Conservation (phyloP, 257 asterid genomes). For the Nicotiana knightiana region DNA sequence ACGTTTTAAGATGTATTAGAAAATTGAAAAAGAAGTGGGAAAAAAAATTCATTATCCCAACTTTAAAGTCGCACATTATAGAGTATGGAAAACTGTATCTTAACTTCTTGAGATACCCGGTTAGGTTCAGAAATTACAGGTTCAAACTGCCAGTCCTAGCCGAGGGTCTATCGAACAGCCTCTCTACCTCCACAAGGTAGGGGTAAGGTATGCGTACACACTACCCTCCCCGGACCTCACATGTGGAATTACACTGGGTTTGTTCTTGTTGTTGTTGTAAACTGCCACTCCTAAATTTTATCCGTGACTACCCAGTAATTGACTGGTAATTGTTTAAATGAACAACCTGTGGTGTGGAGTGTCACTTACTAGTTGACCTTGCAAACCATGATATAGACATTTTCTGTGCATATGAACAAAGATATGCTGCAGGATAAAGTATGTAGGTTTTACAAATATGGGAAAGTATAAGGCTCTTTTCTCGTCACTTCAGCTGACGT, state of each 20-base stretch:
- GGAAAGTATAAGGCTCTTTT: neutral
- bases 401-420: neutral
- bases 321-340: neutral
- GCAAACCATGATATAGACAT: neutral
- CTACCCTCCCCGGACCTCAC: too few species aligned
- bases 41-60: too few species aligned
- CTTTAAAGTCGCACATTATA: neutral
- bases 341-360: neutral
- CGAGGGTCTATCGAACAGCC: too few species aligned
- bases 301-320: too few species aligned
- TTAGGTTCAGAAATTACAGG: too few species aligned
- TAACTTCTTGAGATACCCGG: neutral
- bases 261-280: too few species aligned
- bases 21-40: neutral
- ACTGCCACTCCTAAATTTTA: too few species aligned
- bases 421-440: neutral
- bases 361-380: neutral
- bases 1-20: neutral
- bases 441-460: neutral
- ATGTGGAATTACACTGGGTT: too few species aligned
- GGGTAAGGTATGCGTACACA: too few species aligned
- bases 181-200: too few species aligned
- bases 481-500: neutral
- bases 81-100: neutral
- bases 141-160: too few species aligned